phyloP scores from a whole-genome alignment of 2,329 filamentous ascomycete genomes.

The Clonostachys rosea region DNA sequence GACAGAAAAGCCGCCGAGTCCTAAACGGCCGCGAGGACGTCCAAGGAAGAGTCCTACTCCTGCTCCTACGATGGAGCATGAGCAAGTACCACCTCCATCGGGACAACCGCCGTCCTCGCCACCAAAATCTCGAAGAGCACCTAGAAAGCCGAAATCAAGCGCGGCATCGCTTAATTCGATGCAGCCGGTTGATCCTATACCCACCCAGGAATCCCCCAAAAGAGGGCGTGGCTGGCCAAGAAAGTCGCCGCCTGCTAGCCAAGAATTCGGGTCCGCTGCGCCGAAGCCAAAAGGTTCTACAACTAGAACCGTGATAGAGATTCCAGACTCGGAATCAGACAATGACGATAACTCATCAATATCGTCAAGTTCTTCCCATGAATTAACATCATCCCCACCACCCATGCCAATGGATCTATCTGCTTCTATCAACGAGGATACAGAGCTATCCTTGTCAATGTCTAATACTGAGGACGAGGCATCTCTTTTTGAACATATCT shows the following conservation, averaged over 20 bases:
- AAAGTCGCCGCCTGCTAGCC: not conserved
- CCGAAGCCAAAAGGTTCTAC: not conserved
- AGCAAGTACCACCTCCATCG: conserved; percentile 4
- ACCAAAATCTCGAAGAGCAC: too few relatives aligned
- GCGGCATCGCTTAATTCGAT: too few relatives aligned
- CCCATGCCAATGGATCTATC: conserved; percentile 35
- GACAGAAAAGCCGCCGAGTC: conserved; percentile 22
- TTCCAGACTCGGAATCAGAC: conserved; percentile 46
- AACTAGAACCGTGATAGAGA: conserved; percentile 30
- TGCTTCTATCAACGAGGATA: conserved; percentile 35
- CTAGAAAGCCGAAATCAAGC: too few relatives aligned
- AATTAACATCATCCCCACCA: conserved; percentile 17
- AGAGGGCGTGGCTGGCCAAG: conserved; percentile 7
- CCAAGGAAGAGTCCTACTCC: conserved; percentile 26
- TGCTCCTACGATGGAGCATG: conserved; percentile 2
- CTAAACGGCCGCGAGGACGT: conserved; percentile 31
- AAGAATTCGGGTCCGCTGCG: too few relatives aligned
- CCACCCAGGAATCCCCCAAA: not conserved
- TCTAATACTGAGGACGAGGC: conserved; percentile 35
- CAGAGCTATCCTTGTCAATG: conserved; percentile 32
- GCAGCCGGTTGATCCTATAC: too few relatives aligned
- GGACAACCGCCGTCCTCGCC: not conserved
- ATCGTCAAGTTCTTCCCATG: conserved; percentile 1
- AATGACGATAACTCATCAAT: conserved; percentile 11
- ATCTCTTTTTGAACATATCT: conserved; percentile 46